Percentiles rank a stretch among this genome's conserved stretches.
These are phyloP conservation scores for Isabelozyma rhagii DNA, from an alignment of 805 yeast genomes.

Conservation along the genomic window DNA sequence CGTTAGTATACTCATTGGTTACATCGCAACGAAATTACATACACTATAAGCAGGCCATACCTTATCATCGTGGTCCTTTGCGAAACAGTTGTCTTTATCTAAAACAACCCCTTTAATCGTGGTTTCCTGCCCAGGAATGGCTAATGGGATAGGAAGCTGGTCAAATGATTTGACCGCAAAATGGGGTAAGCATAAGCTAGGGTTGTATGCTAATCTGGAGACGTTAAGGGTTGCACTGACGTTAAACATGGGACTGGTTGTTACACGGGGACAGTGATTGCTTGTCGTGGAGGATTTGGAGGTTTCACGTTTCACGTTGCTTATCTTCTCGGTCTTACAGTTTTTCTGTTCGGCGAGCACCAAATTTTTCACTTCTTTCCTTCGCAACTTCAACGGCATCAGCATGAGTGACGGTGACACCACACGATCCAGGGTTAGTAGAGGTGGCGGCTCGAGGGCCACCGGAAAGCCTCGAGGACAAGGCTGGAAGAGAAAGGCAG, in stretches of 20 bases:
- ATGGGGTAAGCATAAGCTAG: constrained; percentile 71
- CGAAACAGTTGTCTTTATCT: constrained; percentile 95
- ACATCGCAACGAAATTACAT: constrained; percentile 11
- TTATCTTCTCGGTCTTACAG: not conserved
- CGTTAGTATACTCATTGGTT: constrained; percentile 4
- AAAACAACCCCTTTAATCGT: constrained; percentile 73
- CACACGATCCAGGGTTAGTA: constrained; percentile 4
- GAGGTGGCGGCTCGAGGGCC: constrained; percentile 3
- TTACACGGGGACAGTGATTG: no score
- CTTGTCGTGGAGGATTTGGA: not conserved
- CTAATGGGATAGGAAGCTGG: constrained; percentile 54
- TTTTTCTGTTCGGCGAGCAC: not conserved
- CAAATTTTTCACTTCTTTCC: not conserved
- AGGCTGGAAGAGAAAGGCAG: constrained; percentile 1
- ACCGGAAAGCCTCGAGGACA: constrained; percentile 1
- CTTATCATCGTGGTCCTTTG: constrained; percentile 72
- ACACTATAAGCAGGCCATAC: constrained; percentile 72
- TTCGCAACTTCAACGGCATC: not conserved
- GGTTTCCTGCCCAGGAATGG: constrained; percentile 25
- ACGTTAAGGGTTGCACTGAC: constrained; percentile 76
- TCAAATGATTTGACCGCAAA: constrained; percentile 53
- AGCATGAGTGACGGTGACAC: not conserved
- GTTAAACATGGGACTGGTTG: constrained; percentile 43
- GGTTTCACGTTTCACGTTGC: no score
- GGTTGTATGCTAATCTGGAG: constrained; percentile 54